Base-by-base conservation (phyloP, 495 filamentous ascomycete species). In the Podospora tetraspora region DNA sequence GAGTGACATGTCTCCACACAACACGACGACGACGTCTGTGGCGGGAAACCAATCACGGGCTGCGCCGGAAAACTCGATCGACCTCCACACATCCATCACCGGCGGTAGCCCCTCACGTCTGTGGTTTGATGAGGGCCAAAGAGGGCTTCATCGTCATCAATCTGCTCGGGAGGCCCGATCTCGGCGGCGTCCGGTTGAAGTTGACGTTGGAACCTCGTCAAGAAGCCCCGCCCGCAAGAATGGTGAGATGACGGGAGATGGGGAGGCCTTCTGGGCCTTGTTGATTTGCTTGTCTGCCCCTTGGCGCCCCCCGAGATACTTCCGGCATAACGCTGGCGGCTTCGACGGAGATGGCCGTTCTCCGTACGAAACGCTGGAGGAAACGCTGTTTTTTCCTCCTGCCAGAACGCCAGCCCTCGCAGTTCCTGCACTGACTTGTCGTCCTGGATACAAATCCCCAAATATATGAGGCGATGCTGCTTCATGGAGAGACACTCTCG, bases 161-260 rank as follows among this genome's bases (percentile, higher is more conserved):
- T 61, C 30, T 32, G 19, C 34, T 52, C 66, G 68, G 66, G 74
- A 70, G 65, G 63, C 58, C 71, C 71, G 73, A 72, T 71, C 57
- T 73, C 69, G 70, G 66, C 68, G 70, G 67, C 70, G 63, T 63
- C 68, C 62, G 64, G 60, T 66, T 62, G 59, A 62, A 58, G 59
- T 59, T 57, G 30, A 37, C 56, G 8, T 30, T 30, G 29, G 27
- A 16, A 56, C 64, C 59, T 37, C n/a, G 29, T 23, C 16, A 5
- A 19, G 27, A 5, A 12, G 11, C 57, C 21, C 23, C 19, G 65
- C 22, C 57, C 21, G 57, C 19, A 27, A n/a, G 30, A 61, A 34
- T 58, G 58, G 37, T 60, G 65, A 60, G 34, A 59, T 59, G 52
- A 27, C n/a, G 34, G 34, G 34, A 19, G 13, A 16, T 10, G 32